Conservation (phyloP, 345 rosid species). For the Ricinus communis region DNA sequence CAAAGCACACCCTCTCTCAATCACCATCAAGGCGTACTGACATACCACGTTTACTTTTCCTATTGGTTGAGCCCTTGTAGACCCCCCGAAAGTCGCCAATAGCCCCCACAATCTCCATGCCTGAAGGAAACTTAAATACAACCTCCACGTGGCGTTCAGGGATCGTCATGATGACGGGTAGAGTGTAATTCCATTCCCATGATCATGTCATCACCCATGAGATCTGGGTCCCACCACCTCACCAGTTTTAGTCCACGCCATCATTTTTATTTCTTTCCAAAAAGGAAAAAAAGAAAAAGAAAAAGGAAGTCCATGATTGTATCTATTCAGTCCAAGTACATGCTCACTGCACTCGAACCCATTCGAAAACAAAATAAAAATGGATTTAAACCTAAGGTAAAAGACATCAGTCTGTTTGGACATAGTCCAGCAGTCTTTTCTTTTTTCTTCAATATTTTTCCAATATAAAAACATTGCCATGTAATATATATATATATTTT, state of each 20-base stretch:
- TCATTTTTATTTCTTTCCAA: not conserved
- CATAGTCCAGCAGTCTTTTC: too few species aligned
- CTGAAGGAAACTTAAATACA: slow-evolving; percentile 32
- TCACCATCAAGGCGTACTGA: not conserved
- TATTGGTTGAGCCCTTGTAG: not conserved
- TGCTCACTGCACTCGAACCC: too few species aligned
- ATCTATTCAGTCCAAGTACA: too few species aligned
- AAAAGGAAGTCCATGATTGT: too few species aligned
- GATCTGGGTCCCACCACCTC: slow-evolving; percentile 6
- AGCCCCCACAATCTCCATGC: slow-evolving; percentile 35
- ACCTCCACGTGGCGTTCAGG: slow-evolving; percentile 31
- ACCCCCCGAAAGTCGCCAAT: not conserved
- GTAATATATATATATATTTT: too few species aligned
- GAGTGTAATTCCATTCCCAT: slow-evolving; percentile 24
- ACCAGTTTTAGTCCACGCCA: slow-evolving; percentile 17
- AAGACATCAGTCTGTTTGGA: too few species aligned
- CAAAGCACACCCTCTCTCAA: not conserved
- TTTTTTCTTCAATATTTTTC: too few species aligned
- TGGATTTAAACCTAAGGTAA: too few species aligned
- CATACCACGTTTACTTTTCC: not conserved
- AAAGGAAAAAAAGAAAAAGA: too few species aligned
- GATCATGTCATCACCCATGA: slow-evolving; percentile 23
- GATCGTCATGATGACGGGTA: slow-evolving; percentile 44
- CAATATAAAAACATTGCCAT: too few species aligned
- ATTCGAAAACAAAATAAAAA: too few species aligned